These are phyloP conservation scores for Talaromyces nanjingensis DNA, from an alignment of 495 filamentous ascomycete species.

Conservation along the genomic window DNA sequence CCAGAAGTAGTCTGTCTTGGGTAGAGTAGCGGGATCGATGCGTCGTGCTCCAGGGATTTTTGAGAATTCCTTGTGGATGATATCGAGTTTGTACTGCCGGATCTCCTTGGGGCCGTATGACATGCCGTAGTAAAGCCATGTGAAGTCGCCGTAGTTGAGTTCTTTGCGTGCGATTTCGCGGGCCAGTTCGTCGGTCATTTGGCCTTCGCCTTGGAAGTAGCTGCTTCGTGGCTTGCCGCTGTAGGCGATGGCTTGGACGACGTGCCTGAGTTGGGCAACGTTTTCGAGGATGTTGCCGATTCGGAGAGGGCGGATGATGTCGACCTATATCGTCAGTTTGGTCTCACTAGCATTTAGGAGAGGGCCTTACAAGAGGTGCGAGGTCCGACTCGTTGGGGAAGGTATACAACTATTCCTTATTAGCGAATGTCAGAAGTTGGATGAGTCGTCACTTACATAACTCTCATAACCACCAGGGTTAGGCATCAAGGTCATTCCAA, in stretches of 20 bases:
- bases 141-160: slow-evolving; percentile 21
- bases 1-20: slow-evolving; percentile 30
- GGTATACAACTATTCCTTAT: slow-evolving; percentile 38
- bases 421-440: neutral
- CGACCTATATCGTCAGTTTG: slow-evolving; percentile 19
- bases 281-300: slow-evolving; percentile 45
- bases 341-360: neutral
- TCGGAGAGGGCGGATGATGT: slow-evolving; percentile 46
- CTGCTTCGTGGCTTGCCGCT: slow-evolving; percentile 25
- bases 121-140: slow-evolving; percentile 10
- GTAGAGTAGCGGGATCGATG: slow-evolving; percentile 32
- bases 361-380: slow-evolving; percentile 18
- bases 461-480: slow-evolving; percentile 25
- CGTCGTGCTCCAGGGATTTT: slow-evolving; percentile 37
- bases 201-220: slow-evolving; percentile 32
- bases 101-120: slow-evolving; percentile 32
- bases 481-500: slow-evolving; percentile 53
- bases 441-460: neutral
- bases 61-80: slow-evolving; percentile 40
- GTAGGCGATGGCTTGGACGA: slow-evolving; percentile 39
- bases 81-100: slow-evolving; percentile 32
- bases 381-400: slow-evolving; percentile 47
- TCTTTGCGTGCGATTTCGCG: slow-evolving; percentile 25
- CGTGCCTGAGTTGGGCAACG: slow-evolving; percentile 42
- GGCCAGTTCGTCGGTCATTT: slow-evolving; percentile 19